Evolutionary conservation across 106 monocot species (phyloP).

Genomic region (Narthecium ossifragum): DNA sequence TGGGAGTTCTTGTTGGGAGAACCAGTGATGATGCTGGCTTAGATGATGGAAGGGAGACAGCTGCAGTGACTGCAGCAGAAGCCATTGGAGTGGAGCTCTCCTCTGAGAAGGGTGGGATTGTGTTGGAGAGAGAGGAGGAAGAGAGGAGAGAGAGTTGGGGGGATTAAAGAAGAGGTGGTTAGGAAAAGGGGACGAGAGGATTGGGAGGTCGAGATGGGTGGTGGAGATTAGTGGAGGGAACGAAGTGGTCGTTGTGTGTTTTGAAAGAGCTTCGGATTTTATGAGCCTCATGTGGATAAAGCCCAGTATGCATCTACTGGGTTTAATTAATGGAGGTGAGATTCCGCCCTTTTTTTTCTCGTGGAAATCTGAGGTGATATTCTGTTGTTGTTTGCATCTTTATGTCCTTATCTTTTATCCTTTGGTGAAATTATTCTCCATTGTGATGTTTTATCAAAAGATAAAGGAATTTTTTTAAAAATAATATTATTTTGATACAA

Average conservation of each 20-base stretch:
- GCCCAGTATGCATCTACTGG: no score
- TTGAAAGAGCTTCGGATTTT: no score
- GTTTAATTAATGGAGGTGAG: no score
- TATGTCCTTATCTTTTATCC: no score
- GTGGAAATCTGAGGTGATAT: no score
- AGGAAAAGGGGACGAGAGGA: slow-evolving; percentile 20
- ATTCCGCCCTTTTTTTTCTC: no score
- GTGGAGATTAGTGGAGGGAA: slow-evolving; percentile 37
- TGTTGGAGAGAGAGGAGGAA: slow-evolving; percentile 1
- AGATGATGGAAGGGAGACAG: slow-evolving; percentile 40
- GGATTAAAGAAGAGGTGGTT: slow-evolving; percentile 1
- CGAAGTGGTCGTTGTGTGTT: slow-evolving; percentile 38
- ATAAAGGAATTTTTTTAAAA: no score
- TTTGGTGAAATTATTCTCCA: no score
- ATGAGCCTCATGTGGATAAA: no score
- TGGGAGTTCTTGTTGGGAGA: slow-evolving; percentile 21
- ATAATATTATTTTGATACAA: no score
- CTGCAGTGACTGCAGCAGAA: slow-evolving; percentile 46
- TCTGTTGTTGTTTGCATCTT: no score
- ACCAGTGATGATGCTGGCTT: slow-evolving; percentile 34
- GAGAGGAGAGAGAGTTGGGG: background rate
- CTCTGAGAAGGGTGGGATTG: background rate
- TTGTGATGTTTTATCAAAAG: no score
- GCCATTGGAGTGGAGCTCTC: slow-evolving; percentile 18
- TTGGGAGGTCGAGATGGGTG: slow-evolving; percentile 30